These are phyloP conservation scores for Elsinoe perseae DNA, from an alignment of 2,329 filamentous ascomycete genomes.

Conservation along the genomic window DNA sequence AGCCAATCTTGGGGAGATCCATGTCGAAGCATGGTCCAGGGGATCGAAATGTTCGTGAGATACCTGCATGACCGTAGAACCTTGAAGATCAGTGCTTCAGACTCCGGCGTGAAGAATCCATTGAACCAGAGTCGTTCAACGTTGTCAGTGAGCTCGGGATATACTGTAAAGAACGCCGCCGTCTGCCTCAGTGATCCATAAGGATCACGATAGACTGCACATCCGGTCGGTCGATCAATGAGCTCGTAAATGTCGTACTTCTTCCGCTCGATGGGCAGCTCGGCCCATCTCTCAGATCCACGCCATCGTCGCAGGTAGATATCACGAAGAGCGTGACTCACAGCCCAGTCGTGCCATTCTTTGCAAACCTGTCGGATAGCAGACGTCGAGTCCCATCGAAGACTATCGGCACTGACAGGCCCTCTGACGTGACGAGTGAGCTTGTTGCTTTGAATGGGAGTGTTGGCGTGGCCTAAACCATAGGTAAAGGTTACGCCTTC, in stretches of 20 bases:
- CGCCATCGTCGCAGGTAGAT: constrained; percentile 48
- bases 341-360: constrained; percentile 47
- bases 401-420: constrained; percentile 42
- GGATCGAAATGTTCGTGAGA: constrained; percentile 42
- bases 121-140: constrained; percentile 50
- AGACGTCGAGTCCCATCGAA: constrained; percentile 45
- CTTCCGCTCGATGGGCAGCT: constrained; percentile 37
- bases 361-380: constrained; percentile 44
- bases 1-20: constrained; percentile 43
- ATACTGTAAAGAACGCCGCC: constrained; percentile 38
- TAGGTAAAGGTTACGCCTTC: constrained; percentile 46
- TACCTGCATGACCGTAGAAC: constrained; percentile 42
- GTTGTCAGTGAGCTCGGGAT: constrained; percentile 40
- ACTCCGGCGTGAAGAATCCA: constrained; percentile 46
- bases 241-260: constrained; percentile 42
- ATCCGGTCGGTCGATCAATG: constrained; percentile 39
- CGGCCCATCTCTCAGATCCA: constrained; percentile 46
- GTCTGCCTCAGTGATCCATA: constrained; percentile 44
- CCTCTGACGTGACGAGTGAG: constrained; percentile 46
- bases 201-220: constrained; percentile 46
- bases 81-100: constrained; percentile 43
- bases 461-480: constrained; percentile 43
- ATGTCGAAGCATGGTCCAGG: constrained; percentile 47
- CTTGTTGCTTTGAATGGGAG: constrained; percentile 38
- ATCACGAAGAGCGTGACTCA: constrained; percentile 44